These are phyloP conservation scores for Phialophora macrospora DNA, from an alignment of 2,329 filamentous ascomycete genomes.

Conservation along the genomic window DNA sequence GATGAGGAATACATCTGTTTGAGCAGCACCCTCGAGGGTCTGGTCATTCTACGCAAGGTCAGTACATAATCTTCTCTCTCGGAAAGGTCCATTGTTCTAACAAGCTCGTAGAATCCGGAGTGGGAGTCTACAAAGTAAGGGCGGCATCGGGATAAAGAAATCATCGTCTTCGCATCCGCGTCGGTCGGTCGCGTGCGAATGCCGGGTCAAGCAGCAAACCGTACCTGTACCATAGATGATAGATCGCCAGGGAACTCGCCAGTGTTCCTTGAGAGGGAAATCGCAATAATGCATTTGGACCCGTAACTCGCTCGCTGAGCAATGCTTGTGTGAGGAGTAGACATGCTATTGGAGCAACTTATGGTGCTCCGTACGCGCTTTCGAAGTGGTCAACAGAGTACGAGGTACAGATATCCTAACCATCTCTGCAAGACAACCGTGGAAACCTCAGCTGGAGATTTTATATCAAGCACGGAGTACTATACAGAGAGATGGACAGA, in stretches of 20 bases:
- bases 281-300: background rate
- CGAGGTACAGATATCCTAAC: too few relatives aligned
- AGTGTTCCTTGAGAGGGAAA: background rate
- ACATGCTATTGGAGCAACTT: too few relatives aligned
- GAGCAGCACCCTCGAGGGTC: conserved; percentile 86
- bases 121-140: conserved; percentile 49
- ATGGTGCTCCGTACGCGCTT: too few relatives aligned
- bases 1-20: conserved; percentile 96
- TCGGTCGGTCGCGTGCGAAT: background rate
- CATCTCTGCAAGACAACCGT: too few relatives aligned
- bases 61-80: conserved; percentile 42
- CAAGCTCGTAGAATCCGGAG: conserved; percentile 50
- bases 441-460: too few relatives aligned
- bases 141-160: background rate
- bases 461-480: too few relatives aligned
- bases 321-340: too few relatives aligned
- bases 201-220: conserved; percentile 5
- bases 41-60: conserved; percentile 97
- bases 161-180: background rate
- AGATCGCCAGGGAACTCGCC: background rate
- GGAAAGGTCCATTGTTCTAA: conserved; percentile 37
- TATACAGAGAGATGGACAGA: too few relatives aligned
- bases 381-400: too few relatives aligned
- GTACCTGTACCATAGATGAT: conserved; percentile 23
- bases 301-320: background rate